Evolutionary conservation across 768 basidiomycete species (phyloP), one percentile per base, ranked within the genome.

Genomic region (Pisolithus orientalis): DNA sequence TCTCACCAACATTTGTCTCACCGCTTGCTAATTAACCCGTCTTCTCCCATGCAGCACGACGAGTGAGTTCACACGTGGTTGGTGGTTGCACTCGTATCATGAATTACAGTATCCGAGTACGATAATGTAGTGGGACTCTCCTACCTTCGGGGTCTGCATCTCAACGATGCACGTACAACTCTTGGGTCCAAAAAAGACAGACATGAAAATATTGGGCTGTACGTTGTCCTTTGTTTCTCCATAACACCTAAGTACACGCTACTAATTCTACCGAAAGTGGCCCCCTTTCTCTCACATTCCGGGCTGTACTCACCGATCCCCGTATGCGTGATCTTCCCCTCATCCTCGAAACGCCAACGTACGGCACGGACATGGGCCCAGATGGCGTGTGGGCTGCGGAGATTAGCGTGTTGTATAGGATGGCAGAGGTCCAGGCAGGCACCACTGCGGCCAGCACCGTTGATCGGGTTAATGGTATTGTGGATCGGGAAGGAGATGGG

Each of bases 141-240:
- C 11, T 93, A 90, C 62, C 80, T 94, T 14, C 76, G 81, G 4
- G 91, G 85, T 1, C 85, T 93, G 79, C 92, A 94, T 60, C 63
- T 93, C 43, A 94, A 94, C 62, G 91, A 93, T 63, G 87, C 87
- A 11, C 89, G 90, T 64, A 78, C 76, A 8, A 72, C 70, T 1
- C 72, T 80, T 11, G 78, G 74, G 3, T 84, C 85, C 11, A 84
- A 78, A 58, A 84, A 80, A 57, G 92, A 94, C 59, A 70, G 88
- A 38, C 92, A 94, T 58, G 83, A 91, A 65, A 93, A 90, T 55
- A 84, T 94, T 37, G 92, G 92, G 21, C 64, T 88, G 86, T 89
- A 61, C 56, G 86, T 76, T 2, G 14, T 44, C 13, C 21, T 44
- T 34, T 11, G 8, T 29, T 17, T 27, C 11, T 31, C 40, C 39